Evolutionary conservation across 2,329 filamentous ascomycete genomes (phyloP), one percentile per base, ranked within the genome.

Genomic region (Chaetothyriales sp.): DNA sequence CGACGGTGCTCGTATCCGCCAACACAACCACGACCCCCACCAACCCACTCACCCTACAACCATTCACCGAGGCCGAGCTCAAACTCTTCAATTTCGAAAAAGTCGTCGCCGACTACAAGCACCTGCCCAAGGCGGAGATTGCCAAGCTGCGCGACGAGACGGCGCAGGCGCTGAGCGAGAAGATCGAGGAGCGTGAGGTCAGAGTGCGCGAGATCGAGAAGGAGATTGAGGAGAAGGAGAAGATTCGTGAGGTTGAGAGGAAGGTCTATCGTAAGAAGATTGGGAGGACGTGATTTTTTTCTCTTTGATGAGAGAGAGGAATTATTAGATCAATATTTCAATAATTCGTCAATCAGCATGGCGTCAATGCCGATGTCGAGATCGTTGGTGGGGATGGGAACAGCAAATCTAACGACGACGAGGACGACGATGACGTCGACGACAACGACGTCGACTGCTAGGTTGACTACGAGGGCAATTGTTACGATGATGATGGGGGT

Each of bases 141-240:
- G 48, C 48, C n/a, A 53, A 53, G 20, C 44, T 56, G 18, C 50
- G 47, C 7, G 55, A 59, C 3, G 56, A 56, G 48, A 55, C 56
- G 18, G 55, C 52, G 3, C 45, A 47, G 42, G 42, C 54, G 51
- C 25, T 60, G 49, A 56, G 49, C 39, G 52, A 55, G 45, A 51
- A 53, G 43, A 25, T 58, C 12, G 55, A 59, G n/a, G 56, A 59
- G 39, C 19, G 53, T n/a, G 53, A 57, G 45, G 47, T 18, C 6
- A 55, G 54, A 20, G 44, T 53, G 7, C 51, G 53, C 12, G 54
- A 59, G 48, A 55, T 59, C 43, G 55, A 59, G 32, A 43, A 54
- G 28, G 58, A 60, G 42, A 57, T 59, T 51, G 55, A 57, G 18
- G 58, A 59, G 46, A 60, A 59, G 45, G 58, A 58, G 46, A 60